Conservation (phyloP, 1,284 basidiomycete species). For the Cutaneotrichosporon cavernicola region DNA sequence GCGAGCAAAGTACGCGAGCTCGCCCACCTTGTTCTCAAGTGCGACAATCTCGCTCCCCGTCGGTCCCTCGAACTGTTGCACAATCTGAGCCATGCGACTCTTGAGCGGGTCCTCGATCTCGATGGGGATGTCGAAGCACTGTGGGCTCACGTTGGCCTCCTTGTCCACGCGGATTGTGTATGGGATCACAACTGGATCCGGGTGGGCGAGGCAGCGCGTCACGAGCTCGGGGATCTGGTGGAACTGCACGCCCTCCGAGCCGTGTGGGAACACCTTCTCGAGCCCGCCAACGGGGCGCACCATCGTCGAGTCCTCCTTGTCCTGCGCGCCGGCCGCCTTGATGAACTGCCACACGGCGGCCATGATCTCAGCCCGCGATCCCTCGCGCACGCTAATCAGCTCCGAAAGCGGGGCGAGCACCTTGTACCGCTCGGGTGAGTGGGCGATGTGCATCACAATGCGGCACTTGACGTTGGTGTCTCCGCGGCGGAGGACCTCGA, state of each 20-base stretch:
- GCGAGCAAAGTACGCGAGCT: slow-evolving; percentile 75
- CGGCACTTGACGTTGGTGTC: slow-evolving; percentile 74
- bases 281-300: slow-evolving; percentile 75
- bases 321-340: slow-evolving; percentile 80
- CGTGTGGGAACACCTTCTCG: slow-evolving; percentile 57
- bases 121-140: slow-evolving; percentile 84
- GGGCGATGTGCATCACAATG: slow-evolving; percentile 76
- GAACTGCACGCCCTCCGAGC: slow-evolving; percentile 68
- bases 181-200: slow-evolving; percentile 81
- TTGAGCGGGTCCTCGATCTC: slow-evolving; percentile 85
- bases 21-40: slow-evolving; percentile 83
- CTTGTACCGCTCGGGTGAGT: slow-evolving; percentile 83
- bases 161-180: slow-evolving; percentile 57
- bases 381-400: slow-evolving; percentile 78
- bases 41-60: slow-evolving; percentile 64
- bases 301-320: slow-evolving; percentile 79
- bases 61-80: slow-evolving; percentile 69
- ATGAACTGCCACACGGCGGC: slow-evolving; percentile 90
- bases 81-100: slow-evolving; percentile 69
- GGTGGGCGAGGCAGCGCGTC: slow-evolving; percentile 72
- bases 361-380: slow-evolving; percentile 76
- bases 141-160: slow-evolving; percentile 51
- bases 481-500: slow-evolving; percentile 80
- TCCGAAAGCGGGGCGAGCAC: slow-evolving; percentile 73
- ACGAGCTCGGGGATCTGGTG: slow-evolving; percentile 81